A percentile compares a stretch with the other conserved stretches of the same genome.
Evolutionary conservation across 768 basidiomycete species (phyloP).

Genomic region (Kwoniella bestiolae): DNA sequence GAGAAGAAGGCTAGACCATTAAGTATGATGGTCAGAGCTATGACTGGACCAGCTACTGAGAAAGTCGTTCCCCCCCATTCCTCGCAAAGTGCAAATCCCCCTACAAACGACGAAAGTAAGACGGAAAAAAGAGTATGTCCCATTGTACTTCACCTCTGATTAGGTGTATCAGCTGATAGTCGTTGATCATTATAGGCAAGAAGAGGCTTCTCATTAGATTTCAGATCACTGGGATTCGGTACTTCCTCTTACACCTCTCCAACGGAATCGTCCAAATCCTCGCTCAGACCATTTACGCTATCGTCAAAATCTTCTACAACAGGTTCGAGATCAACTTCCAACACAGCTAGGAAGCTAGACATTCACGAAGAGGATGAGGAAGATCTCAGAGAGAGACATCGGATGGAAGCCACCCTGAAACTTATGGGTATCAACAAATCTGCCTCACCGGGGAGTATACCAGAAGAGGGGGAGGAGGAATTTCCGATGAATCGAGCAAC

Average conservation of each 20-base stretch:
- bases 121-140: conserved; percentile 46
- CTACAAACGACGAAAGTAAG: conserved; percentile 29
- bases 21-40: conserved; percentile 47
- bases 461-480: conserved; percentile 2
- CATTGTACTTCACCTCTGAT: neutral
- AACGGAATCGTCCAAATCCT: conserved; percentile 17
- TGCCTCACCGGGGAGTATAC: conserved; percentile 3
- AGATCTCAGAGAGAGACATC: conserved; percentile 81
- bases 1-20: conserved; percentile 47
- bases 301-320: conserved; percentile 5
- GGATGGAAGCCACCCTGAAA: conserved; percentile 88
- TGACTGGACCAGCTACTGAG: conserved; percentile 18
- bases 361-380: conserved; percentile 84
- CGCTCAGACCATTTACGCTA: conserved; percentile 28
- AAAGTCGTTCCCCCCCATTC: neutral
- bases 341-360: conserved; percentile 73
- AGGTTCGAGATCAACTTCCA: neutral
- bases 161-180: neutral
- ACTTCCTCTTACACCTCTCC: conserved; percentile 11
- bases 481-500: neutral
- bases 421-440: conserved; percentile 79
- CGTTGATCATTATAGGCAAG: conserved; percentile 30
- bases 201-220: conserved; percentile 54
- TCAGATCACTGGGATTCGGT: conserved; percentile 51
- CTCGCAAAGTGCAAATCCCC: neutral